Evolutionary conservation across 768 basidiomycete species (phyloP), one percentile per base, ranked within the genome.

Genomic region (Serendipita vermifera): DNA sequence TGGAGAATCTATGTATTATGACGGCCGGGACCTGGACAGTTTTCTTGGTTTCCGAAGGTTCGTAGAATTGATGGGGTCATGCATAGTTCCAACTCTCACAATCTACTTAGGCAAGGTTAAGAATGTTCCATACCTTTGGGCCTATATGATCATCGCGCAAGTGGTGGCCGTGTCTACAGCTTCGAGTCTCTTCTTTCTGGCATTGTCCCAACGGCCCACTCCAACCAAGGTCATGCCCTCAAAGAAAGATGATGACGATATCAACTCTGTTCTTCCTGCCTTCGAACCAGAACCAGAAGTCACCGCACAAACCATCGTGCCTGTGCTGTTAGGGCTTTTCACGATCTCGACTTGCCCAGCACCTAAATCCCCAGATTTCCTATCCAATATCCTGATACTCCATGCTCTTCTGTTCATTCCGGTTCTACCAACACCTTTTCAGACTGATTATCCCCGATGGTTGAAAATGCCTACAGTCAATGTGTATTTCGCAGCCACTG

Each of bases 121-220:
- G 38, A 56, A 67, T 14, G 69, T 84, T 58, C 75, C 72, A 60
- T 70, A 76, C 58, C 48, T 77, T 0, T 82, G 79, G 79, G 80
- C 77, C 1, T 85, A 82, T 67, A 82, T 85, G 79, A 69, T 85
- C 33, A 72, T 87, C 6, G 84, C 82, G 3, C 82, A 85, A 65
- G 61, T 85, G 20, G 82, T 87, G 55, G 82, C 84, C 31, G 79
- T 85, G 41, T 79, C 78, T 9, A 78, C 84, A 33, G 79, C 81
- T 5, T 76, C 77, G 0, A 77, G 78, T 55, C 70, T 87, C 17
- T 85, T 83, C 67, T 77, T 77, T 61, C 65, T 78, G 4, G 76
- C 79, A 7, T 55, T 69, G 72, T 1, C 63, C 70, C n/a, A 60
- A 69, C 7, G 61, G 63, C 20, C 56, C 41, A 13, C 27, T 33